These are phyloP conservation scores for Nepenthes gracilis DNA, from an alignment of 148 eudicot species.

Conservation along the genomic window DNA sequence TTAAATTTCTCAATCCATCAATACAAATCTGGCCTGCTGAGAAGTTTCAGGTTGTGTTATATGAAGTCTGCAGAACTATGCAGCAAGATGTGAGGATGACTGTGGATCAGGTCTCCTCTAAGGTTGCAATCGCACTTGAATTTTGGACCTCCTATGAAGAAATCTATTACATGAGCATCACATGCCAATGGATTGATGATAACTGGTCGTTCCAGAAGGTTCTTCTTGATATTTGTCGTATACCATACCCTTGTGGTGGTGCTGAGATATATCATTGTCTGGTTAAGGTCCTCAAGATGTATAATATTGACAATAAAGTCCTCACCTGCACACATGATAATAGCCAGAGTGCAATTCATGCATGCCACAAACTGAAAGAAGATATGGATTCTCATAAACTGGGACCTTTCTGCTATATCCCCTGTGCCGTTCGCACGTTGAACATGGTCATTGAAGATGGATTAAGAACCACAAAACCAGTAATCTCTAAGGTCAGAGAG, in stretches of 20 bases:
- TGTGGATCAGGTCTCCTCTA: slow-evolving; percentile 61
- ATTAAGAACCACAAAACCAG: slow-evolving; percentile 42
- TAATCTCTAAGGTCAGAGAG: slow-evolving; percentile 65
- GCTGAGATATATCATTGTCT: slow-evolving; percentile 50
- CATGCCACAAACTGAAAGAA: slow-evolving; percentile 66
- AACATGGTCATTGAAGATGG: slow-evolving; percentile 66
- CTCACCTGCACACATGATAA: slow-evolving; percentile 82
- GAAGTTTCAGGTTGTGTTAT: slow-evolving; percentile 46
- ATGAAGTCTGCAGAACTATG: slow-evolving; percentile 63
- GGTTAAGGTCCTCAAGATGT: slow-evolving; percentile 43
- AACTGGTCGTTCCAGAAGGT: slow-evolving; percentile 67
- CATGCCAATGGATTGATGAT: slow-evolving; percentile 82
- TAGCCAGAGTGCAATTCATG: slow-evolving; percentile 56
- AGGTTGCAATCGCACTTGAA: slow-evolving; percentile 66
- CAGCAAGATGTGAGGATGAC: slow-evolving; percentile 39
- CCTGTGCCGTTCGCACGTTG: slow-evolving; percentile 72
- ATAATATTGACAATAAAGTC: slow-evolving; percentile 48
- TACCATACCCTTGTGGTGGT: slow-evolving; percentile 64
- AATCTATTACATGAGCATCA: slow-evolving; percentile 59
- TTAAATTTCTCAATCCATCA: slow-evolving; percentile 59
- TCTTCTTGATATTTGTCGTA: slow-evolving; percentile 67
- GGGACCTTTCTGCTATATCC: slow-evolving; percentile 61
- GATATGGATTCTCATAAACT: slow-evolving; percentile 63
- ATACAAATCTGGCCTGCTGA: slow-evolving; percentile 57
- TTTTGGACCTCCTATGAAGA: slow-evolving; percentile 80